These are phyloP conservation scores for Cutaneotrichosporon dermatis DNA, from an alignment of 1,284 basidiomycete species.

Conservation along the genomic window DNA sequence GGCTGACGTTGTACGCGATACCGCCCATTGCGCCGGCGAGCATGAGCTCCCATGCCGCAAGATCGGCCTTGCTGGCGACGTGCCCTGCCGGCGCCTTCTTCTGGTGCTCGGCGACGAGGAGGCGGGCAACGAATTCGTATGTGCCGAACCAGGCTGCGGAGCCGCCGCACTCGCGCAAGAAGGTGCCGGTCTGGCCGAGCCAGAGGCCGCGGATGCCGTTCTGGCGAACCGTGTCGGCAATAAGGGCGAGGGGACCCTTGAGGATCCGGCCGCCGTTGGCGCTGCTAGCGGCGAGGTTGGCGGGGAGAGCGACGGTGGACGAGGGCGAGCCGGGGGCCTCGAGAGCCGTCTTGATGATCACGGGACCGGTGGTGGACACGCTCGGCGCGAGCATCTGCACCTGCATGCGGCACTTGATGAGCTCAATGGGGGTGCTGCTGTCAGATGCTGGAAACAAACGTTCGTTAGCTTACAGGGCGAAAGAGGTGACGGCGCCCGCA, in stretches of 20 bases:
- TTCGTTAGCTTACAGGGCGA: constrained; percentile 61
- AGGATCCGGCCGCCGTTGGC: constrained; percentile 30
- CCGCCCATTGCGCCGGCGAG: constrained; percentile 81
- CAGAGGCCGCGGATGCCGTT: constrained; percentile 74
- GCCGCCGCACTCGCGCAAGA: constrained; percentile 83
- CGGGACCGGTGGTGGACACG: not conserved
- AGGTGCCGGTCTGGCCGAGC: constrained; percentile 79
- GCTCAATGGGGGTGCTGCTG: constrained; percentile 78
- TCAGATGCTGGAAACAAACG: constrained; percentile 1
- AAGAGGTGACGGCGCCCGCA: constrained; percentile 74
- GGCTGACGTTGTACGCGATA: constrained; percentile 73
- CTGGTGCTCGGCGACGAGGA: constrained; percentile 54
- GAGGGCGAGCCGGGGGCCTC: constrained; percentile 28
- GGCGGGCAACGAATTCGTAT: constrained; percentile 67
- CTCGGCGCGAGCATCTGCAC: constrained; percentile 67
- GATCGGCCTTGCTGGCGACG: constrained; percentile 53
- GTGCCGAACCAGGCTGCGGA: constrained; percentile 81
- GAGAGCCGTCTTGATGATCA: constrained; percentile 17
- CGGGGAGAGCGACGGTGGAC: constrained; percentile 15
- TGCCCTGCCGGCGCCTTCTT: constrained; percentile 11
- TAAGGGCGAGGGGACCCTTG: constrained; percentile 66
- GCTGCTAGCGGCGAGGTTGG: constrained; percentile 10
- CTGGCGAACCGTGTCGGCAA: constrained; percentile 60
- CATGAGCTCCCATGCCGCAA: constrained; percentile 75
- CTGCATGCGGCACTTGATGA: constrained; percentile 94